These are phyloP conservation scores for Colletotrichum sojae DNA, from an alignment of 2,329 filamentous ascomycete genomes.

Conservation along the genomic window DNA sequence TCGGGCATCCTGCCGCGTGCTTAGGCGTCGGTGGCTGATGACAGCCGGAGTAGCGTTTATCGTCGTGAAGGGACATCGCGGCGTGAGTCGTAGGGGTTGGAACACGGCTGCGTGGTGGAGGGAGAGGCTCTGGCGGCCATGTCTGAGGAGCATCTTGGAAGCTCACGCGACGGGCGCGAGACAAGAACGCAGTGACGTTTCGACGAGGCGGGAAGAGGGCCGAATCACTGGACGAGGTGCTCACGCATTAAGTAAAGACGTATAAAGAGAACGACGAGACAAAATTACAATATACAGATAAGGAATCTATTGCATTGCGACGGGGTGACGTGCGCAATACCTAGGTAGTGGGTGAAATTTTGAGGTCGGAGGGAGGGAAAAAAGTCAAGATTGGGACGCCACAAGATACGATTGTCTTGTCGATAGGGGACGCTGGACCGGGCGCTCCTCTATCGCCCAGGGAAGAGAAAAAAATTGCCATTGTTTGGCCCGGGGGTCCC, in stretches of 20 bases:
- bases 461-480: constrained; percentile 24
- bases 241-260: constrained; percentile 35
- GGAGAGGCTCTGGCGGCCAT: constrained; percentile 34
- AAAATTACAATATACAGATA: constrained; percentile 39
- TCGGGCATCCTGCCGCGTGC: constrained; percentile 24
- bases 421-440: neutral
- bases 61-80: constrained; percentile 6
- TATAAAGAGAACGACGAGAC: constrained; percentile 11
- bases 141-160: constrained; percentile 40
- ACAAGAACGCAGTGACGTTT: constrained; percentile 8
- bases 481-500: neutral
- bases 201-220: constrained; percentile 23
- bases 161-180: constrained; percentile 13
- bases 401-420: neutral
- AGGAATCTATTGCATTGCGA: constrained; percentile 19
- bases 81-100: constrained; percentile 27
- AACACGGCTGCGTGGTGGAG: constrained; percentile 37
- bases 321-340: constrained; percentile 4
- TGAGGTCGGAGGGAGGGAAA: neutral
- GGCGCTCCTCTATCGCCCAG: neutral
- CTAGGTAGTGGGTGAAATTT: constrained; percentile 2
- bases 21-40: constrained; percentile 16
- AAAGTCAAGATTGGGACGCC: neutral
- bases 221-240: constrained; percentile 4
- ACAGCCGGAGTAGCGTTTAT: neutral